Base-by-base conservation (phyloP, 495 filamentous ascomycete genomes). In the Neurospora terricola region DNA sequence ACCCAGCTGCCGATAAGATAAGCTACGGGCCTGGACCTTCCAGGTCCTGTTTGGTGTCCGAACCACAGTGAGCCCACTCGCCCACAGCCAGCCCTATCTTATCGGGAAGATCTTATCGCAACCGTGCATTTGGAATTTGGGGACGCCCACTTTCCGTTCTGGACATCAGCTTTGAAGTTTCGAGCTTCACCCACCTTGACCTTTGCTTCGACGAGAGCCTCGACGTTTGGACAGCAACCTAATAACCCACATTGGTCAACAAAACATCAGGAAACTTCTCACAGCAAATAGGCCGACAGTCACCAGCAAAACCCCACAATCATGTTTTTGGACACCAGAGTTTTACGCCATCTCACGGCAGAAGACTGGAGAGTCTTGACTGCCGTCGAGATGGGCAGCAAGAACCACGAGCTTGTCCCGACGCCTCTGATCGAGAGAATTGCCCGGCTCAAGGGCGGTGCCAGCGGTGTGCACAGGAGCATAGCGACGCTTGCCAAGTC, bases 331-430 rank as follows among this genome's bases (percentile, higher is more conserved):
- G 92, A 99, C 81, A 92, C 94, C 9, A 92, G 92, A 79, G 89
- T 90, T 62, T 91, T 98, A 82, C 94, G 96, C 77, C 95, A 98
- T 83, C 90, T 99, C 79, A 90, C 92, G 70, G 78, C 86, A 18
- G 96, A 98, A 82, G 96, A 98, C 86, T 99, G 96, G 92, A 89
- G 91, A 75, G 94, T 98, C 72, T 91, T 99, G 71, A 91, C 93
- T 78, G 96, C 93, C 74, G 96, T 94, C 76, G 96, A 99, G 82
- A 90, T 90, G 79, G 96, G 94, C 78, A 94, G 91, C 83, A 94
- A 91, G 78, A 98, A 98, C 86, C 96, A 99, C 83, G 96, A 98
- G 84, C 86, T 98, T 43, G 94, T 99, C 21, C 96, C 96, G 2
- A 97, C 94, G 4, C 86, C 93, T 5, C 82, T 99, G 73, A 98